phyloP scores from a whole-genome alignment of 306 rosid species.

The Sphenostylis stenocarpa region DNA sequence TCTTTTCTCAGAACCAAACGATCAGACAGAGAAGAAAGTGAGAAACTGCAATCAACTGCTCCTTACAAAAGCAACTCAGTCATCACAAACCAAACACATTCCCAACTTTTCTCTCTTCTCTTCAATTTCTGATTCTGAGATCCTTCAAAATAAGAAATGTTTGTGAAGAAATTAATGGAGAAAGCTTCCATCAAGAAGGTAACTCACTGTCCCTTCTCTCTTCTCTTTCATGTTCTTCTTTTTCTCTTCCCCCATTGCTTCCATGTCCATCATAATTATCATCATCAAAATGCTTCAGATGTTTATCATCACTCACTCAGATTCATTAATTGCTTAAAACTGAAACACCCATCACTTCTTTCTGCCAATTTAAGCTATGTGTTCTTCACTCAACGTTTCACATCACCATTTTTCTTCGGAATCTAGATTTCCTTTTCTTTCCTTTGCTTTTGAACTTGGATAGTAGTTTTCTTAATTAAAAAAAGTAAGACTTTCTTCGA shows the following conservation, averaged over 20 bases:
- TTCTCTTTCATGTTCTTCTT: background rate
- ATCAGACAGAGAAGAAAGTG: background rate
- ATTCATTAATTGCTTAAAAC: background rate
- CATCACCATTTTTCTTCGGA: background rate
- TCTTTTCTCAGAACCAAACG: background rate
- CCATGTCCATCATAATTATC: background rate
- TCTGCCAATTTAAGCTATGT: background rate
- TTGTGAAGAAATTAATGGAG: conserved; percentile 81
- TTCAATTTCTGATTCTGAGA: conserved; percentile 11
- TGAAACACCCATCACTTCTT: background rate
- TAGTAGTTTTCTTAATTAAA: background rate
- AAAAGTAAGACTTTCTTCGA: background rate
- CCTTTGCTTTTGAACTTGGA: background rate
- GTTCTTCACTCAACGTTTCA: background rate
- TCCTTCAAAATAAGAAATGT: conserved; percentile 49
- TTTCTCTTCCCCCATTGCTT: background rate
- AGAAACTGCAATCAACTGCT: conserved; percentile 55
- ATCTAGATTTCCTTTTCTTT: background rate
- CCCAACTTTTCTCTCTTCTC: background rate
- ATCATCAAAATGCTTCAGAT: background rate
- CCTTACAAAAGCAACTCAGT: background rate
- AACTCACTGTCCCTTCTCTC: background rate
- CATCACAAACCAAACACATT: conserved; percentile 19
- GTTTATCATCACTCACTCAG: background rate
- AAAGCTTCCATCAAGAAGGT: conserved; percentile 88